Base-by-base conservation (phyloP, 2,329 filamentous ascomycete genomes). In the Sordariomycetes sp. region DNA sequence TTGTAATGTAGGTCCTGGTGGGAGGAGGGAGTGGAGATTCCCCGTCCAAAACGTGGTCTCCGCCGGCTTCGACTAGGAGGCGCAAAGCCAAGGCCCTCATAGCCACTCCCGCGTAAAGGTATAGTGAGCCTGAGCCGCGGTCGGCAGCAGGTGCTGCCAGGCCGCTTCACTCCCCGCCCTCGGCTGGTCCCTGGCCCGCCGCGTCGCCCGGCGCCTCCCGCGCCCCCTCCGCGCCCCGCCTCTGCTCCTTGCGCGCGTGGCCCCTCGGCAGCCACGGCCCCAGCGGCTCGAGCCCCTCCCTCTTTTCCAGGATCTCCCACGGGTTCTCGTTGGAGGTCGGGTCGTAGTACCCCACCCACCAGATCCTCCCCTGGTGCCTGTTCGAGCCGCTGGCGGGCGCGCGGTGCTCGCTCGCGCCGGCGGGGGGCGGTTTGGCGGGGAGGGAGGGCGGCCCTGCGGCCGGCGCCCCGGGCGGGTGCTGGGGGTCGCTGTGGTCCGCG, bases 321-420 rank as follows among this genome's bases (percentile, higher is more conserved):
- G 88, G 88, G 67, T 92, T 89, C 67, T 85, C 78, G 64, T 89
- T 82, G 61, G 86, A 88, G 59, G 76, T 79, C 0, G 81, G 79
- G 60, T 89, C 80, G 68, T 90, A 91, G 68, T 88, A 89, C 40
- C 77, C 83, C 46, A 78, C 72, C 69, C 86, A 88, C 75, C 86
- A 89, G 54, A 48, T 51, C 62, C 58, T 55, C 53, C 37, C 76
- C 74, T 48, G 52, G 16, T 55, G 69, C 69, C 43, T 76, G 68
- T 3, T 74, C 72, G 34, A 66, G 60, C 52, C 61, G 62, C 14
- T 20, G 35, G 32, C 22, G 51, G 5, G 11, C 28, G 28, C 8
- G 40, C 18, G 40, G 7, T 46, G 40, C 40, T 46, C 16, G 40
- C 6, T 4, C 18, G 54, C 14, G 20, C 20, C 37, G 24, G 35